Base-by-base conservation (phyloP, 345 rosid species). In the Excoecaria cochinchinensis region DNA sequence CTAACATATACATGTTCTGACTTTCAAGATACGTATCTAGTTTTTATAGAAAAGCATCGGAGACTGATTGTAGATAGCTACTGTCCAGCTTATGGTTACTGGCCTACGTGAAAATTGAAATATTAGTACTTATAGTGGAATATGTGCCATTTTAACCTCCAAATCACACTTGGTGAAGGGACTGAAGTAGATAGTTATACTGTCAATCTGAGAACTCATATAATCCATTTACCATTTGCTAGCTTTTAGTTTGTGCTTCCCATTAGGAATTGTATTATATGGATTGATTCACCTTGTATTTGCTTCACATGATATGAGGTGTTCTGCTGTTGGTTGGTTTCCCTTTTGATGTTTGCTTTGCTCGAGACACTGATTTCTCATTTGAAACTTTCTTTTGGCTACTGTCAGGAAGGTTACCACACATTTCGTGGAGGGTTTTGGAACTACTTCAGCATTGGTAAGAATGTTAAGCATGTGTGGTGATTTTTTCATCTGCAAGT, bases 361-460 rank as follows among this genome's bases (percentile, higher is more conserved):
- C 64, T 42, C 51, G 14, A 44, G 58, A 50, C 52, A 38, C 58
- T 66, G n/a, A 55, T 38, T 61, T 25, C 73, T 80, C 73, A 63
- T 38, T 39, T 59, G 56, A 1, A 14, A 60, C 36, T 63, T 58
- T 68, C 17, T 69, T 40, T 70, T 68, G 31, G 31, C 68, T 81
- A 22, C 76, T 71, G 59, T 75, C 91, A 87, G 92, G 91, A 82
- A 62, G 92, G 91, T 47, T 79, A 80, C 76, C 89, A 85, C 74
- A 89, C 92, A 55, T 90, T 75, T 84, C 92, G 95, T 52, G 95
- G 95, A 31, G 95, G 95, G 48, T 90, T 90, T 82, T 90, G 95
- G 95, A 90, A 90, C 83, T 90, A 90, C 78, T 90, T 90, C 84
- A 89, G 95, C 77, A 82, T 90, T 86, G 95, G 92, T 89, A 86